A percentile compares a stretch with the other conserved stretches of the same genome.
These are phyloP conservation scores for Parmales sp. DNA, from an alignment of 108 stramenopile species.

Conservation along the genomic window DNA sequence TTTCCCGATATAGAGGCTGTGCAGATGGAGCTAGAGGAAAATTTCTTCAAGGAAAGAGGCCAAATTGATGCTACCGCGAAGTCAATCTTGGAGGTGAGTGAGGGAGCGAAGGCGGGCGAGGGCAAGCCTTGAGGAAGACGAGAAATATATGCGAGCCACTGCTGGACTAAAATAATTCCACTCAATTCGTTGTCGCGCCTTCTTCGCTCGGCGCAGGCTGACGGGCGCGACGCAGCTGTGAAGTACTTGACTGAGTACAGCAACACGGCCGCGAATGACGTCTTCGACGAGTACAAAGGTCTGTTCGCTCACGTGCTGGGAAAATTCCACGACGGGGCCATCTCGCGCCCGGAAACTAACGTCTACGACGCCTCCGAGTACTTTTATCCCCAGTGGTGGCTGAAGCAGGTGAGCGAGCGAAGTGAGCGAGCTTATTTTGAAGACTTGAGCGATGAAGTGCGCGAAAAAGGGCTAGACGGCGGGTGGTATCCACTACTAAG, in stretches of 20 bases:
- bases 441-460: too few relatives aligned
- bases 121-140: too few relatives aligned
- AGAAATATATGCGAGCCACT: too few relatives aligned
- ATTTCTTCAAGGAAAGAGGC: neutral
- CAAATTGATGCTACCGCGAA: neutral
- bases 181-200: too few relatives aligned
- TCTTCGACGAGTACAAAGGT: neutral
- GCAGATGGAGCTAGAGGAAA: neutral
- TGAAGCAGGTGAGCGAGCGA: too few relatives aligned
- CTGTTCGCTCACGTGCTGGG: neutral
- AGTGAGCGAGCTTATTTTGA: too few relatives aligned
- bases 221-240: neutral
- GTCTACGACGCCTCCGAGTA: neutral
- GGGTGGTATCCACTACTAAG: too few relatives aligned
- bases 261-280: neutral
- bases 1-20: neutral
- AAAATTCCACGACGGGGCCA: slow-evolving; percentile 7
- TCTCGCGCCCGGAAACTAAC: neutral
- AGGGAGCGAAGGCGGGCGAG: too few relatives aligned
- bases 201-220: too few relatives aligned
- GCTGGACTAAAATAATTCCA: too few relatives aligned
- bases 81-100: neutral
- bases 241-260: neutral
- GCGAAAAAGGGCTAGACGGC: too few relatives aligned
- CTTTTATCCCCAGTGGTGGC: slow-evolving; percentile 4